Percentiles rank a stretch among this genome's conserved stretches.
Conservation (phyloP, 179 eudicot genomes). For the Silene coronaria region DNA sequence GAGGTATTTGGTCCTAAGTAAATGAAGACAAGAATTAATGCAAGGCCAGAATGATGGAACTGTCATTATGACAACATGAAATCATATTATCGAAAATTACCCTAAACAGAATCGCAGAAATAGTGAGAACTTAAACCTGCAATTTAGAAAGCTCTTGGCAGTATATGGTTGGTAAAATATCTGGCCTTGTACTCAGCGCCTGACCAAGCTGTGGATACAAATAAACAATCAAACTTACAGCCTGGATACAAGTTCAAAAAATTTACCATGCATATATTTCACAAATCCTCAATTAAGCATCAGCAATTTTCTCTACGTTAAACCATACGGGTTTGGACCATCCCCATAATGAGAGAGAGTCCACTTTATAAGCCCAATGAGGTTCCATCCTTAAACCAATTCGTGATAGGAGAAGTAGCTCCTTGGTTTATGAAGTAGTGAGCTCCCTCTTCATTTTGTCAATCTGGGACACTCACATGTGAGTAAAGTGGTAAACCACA, state of each 20-base stretch:
- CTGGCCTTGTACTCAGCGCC: constrained; percentile 97
- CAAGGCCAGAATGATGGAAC: background rate
- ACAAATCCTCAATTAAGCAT: background rate
- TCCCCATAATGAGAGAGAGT: too few relatives aligned
- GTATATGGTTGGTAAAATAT: constrained; percentile 74
- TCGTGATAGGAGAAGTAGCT: too few relatives aligned
- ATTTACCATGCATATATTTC: background rate
- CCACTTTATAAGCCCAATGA: too few relatives aligned
- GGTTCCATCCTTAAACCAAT: too few relatives aligned
- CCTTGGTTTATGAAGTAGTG: too few relatives aligned
- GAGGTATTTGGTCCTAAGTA: constrained; percentile 96
- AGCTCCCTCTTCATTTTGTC: too few relatives aligned
- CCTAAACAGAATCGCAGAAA: constrained; percentile 1
- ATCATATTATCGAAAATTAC: background rate
- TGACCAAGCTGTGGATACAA: constrained; percentile 77
- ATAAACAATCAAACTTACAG: constrained; percentile 18
- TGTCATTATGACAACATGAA: background rate
- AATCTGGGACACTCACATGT: too few relatives aligned
- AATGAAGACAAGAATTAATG: constrained; percentile 10
- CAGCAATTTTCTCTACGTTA: background rate
- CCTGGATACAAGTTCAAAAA: background rate
- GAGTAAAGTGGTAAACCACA: too few relatives aligned
- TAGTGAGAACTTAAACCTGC: constrained; percentile 49
- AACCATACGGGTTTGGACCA: too few relatives aligned
- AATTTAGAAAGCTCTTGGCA: constrained; percentile 92